These are phyloP conservation scores for Chalciporus piperatus DNA, from an alignment of 768 basidiomycete genomes.

Conservation along the genomic window DNA sequence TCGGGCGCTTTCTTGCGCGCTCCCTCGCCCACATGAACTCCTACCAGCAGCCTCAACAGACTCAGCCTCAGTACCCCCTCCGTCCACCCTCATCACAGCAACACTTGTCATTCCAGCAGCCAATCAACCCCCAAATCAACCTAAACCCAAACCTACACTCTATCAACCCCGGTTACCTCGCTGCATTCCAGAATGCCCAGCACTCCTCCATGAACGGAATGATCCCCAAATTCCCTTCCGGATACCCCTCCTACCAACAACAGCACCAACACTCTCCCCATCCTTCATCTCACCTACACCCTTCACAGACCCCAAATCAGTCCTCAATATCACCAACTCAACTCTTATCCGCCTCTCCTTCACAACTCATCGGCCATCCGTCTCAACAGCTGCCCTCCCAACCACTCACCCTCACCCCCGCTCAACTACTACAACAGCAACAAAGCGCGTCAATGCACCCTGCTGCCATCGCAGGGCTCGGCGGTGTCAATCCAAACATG, in stretches of 20 bases:
- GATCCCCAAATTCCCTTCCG: conserved; percentile 11
- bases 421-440: conserved; percentile 37
- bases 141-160: background rate
- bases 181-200: conserved; percentile 27
- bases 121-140: conserved; percentile 11
- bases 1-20: too few species aligned
- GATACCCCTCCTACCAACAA: conserved; percentile 17
- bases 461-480: conserved; percentile 13
- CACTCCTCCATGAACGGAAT: conserved; percentile 8
- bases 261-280: conserved; percentile 13
- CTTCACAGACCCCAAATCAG: conserved; percentile 3
- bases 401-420: conserved; percentile 33
- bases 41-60: conserved; percentile 13
- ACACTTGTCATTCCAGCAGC: conserved; percentile 23
- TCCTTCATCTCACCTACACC: conserved; percentile 6
- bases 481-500: conserved; percentile 5
- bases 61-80: conserved; percentile 23
- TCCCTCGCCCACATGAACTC: conserved; percentile 7
- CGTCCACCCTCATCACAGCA: conserved; percentile 9
- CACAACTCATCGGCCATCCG: conserved; percentile 24
- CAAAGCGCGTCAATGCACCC: conserved; percentile 16
- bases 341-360: conserved; percentile 17
- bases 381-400: conserved; percentile 11
- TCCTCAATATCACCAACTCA: conserved; percentile 22
- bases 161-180: conserved; percentile 35